Base-by-base conservation (phyloP, 179 eudicot species). In the Drosera spatulata region DNA sequence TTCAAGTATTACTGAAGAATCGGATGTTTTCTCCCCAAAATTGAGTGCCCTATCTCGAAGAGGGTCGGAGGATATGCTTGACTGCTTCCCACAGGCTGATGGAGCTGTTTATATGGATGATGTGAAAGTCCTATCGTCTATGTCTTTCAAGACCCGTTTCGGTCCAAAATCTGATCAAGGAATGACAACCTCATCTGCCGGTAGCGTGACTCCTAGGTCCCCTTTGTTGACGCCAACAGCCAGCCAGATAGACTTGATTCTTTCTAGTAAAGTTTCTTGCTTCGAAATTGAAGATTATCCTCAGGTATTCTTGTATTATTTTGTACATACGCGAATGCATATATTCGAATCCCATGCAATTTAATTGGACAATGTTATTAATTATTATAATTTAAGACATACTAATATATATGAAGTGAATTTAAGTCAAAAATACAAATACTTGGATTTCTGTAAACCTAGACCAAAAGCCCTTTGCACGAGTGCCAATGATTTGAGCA, bases 101-200 rank as follows among this genome's bases (percentile, higher is more conserved):
- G 85, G 79, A 75, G 66, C 90, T 60, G 82, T 66, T 55, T 82
- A 71, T 60, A 80, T 87, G 85, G 99, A 94, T 59, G 99, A 94
- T 59, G 66, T 87, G 43, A 94, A 90, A 79, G 97, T 88, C 56
- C 73, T 93, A 58, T 78, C 94, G 53, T 78, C 95, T 58, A 86
- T 93, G 88, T 79, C 97, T 42, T 87, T 94, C 70, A 90, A 63
- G 74, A 94, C 96, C 48, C 88, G 99, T 39, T 94, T 94, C 77
- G 99, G 97, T 56, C 97, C 94, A n/a, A 94, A 89, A 68, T 94
- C 97, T 67, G 99, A 94, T 72, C 99, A 90, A 74, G 99, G 99
- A 61, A 87, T 94, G 97, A 83, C 99, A 41, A 87, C 94, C 53
- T 94, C 99, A 54, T 94, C 99, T 64, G 97, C 94, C 53, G 99